phyloP scores from a whole-genome alignment of 2,329 filamentous ascomycete species.

The Colletotrichum navitas region DNA sequence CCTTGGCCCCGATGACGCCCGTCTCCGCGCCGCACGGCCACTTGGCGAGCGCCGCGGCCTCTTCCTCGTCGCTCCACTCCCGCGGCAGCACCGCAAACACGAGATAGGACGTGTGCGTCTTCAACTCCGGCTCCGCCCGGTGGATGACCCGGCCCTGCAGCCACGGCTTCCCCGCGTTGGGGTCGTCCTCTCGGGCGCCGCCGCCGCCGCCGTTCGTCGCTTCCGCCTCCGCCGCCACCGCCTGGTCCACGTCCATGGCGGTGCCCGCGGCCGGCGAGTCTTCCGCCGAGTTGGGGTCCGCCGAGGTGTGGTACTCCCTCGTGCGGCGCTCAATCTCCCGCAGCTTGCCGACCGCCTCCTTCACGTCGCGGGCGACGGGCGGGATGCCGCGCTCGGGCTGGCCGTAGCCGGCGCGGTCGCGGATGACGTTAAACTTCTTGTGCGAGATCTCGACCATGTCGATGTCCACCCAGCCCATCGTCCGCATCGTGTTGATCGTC shows the following conservation, averaged over 20 bases:
- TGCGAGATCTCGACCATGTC: constrained; percentile 92
- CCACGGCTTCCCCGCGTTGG: constrained; percentile 66
- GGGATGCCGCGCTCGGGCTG: constrained; percentile 77
- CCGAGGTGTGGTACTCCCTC: constrained; percentile 69
- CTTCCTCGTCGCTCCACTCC: constrained; percentile 87
- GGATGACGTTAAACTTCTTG: constrained; percentile 81
- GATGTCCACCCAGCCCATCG: constrained; percentile 89
- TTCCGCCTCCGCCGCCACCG: constrained; percentile 36
- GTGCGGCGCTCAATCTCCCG: constrained; percentile 79
- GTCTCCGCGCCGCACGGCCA: constrained; percentile 72
- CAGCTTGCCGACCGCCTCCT: constrained; percentile 81
- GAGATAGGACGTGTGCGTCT: constrained; percentile 97
- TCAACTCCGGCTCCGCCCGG: constrained; percentile 87
- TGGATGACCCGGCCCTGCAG: constrained; percentile 84
- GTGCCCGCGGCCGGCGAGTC: constrained; percentile 49
- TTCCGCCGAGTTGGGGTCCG: constrained; percentile 46
- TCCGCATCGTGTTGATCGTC: constrained; percentile 84
- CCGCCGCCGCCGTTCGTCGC: constrained; percentile 18
- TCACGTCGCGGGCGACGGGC: constrained; percentile 77
- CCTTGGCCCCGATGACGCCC: constrained; percentile 65
- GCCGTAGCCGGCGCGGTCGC: constrained; percentile 83
- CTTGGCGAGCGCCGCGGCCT: constrained; percentile 73
- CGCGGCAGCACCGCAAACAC: constrained; percentile 92
- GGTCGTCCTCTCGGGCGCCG: constrained; percentile 45
- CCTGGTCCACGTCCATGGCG: constrained; percentile 57